A percentile compares a stretch with the other conserved stretches of the same genome.
These are phyloP conservation scores for Vicia faba DNA, from an alignment of 306 rosid genomes.

Conservation along the genomic window DNA sequence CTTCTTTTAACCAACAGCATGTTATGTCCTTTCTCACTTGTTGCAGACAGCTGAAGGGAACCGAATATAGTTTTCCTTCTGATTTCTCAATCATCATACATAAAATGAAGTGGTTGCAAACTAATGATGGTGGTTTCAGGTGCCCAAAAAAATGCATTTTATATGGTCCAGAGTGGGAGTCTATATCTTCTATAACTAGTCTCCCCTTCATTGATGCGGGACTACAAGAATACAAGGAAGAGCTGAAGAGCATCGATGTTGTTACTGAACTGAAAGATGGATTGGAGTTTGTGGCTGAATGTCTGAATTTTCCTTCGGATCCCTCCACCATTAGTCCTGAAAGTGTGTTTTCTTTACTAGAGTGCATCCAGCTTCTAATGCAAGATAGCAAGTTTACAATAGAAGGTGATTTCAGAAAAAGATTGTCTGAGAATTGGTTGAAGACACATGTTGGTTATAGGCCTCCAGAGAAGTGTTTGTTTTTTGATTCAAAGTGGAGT, in stretches of 20 bases:
- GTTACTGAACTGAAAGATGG: conserved; percentile 26
- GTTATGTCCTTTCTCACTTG: conserved; percentile 54
- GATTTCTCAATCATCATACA: conserved; percentile 35
- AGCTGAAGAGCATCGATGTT: conserved; percentile 62
- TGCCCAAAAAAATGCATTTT: background rate
- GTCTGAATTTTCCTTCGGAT: background rate
- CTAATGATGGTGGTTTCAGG: conserved; percentile 44
- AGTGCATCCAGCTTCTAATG: conserved; percentile 47
- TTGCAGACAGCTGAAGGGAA: conserved; percentile 39
- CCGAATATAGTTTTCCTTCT: conserved; percentile 31
- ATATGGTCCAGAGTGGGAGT: conserved; percentile 48
- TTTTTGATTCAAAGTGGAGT: no score
- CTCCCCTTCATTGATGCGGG: conserved; percentile 68
- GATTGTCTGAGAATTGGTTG: no score
- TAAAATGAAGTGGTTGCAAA: conserved; percentile 55
- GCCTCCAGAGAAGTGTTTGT: no score
- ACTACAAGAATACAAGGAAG: conserved; percentile 48
- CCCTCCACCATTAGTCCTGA: background rate
- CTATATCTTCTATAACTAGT: conserved; percentile 51
- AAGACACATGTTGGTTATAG: no score
- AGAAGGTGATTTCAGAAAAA: no score
- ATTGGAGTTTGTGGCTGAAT: background rate
- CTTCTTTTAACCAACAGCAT: conserved; percentile 39
- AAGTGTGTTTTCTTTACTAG: conserved; percentile 4
- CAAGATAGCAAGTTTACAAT: background rate